Conservation (phyloP, 768 basidiomycete species). For the Lactarius evosmus region DNA sequence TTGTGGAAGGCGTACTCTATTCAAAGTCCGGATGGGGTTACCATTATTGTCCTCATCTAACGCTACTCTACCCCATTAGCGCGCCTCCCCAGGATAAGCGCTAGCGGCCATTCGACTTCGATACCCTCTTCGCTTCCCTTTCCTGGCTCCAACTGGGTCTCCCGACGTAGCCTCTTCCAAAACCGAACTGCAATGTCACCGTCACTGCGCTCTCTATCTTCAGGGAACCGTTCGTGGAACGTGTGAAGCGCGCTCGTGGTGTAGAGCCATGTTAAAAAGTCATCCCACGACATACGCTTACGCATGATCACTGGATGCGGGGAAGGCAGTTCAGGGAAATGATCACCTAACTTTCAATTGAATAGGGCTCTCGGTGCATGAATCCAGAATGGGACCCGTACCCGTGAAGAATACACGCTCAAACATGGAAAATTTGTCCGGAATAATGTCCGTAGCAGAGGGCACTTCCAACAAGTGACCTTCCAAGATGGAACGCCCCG, state of each 20-base stretch:
- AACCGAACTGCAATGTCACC: conserved; percentile 67
- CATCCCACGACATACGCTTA: conserved; percentile 60
- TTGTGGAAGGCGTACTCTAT: conserved; percentile 5
- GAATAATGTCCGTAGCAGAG: conserved; percentile 41
- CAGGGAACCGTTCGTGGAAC: conserved; percentile 60
- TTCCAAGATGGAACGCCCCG: conserved; percentile 74
- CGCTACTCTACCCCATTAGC: not conserved
- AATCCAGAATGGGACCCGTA: conserved; percentile 27
- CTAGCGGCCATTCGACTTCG: conserved; percentile 43
- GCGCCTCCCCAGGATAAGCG: conserved; percentile 27
- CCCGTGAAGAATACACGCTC: conserved; percentile 61
- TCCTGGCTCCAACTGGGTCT: conserved; percentile 30
- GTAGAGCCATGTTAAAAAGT: conserved; percentile 62
- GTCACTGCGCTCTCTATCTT: conserved; percentile 47
- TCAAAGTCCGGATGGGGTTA: conserved; percentile 26
- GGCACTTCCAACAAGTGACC: conserved; percentile 69
- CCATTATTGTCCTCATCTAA: conserved; percentile 5
- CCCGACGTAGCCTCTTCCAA: conserved; percentile 51
- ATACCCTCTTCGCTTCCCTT: conserved; percentile 31
- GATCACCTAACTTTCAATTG: conserved; percentile 34
- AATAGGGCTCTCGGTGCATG: not conserved
- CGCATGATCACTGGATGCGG: conserved; percentile 51
- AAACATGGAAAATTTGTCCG: conserved; percentile 41
- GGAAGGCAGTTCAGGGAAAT: conserved; percentile 41
- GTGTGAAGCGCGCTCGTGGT: conserved; percentile 70